phyloP scores from a whole-genome alignment of 129 eudicot genomes.

The Centaurea solstitialis region DNA sequence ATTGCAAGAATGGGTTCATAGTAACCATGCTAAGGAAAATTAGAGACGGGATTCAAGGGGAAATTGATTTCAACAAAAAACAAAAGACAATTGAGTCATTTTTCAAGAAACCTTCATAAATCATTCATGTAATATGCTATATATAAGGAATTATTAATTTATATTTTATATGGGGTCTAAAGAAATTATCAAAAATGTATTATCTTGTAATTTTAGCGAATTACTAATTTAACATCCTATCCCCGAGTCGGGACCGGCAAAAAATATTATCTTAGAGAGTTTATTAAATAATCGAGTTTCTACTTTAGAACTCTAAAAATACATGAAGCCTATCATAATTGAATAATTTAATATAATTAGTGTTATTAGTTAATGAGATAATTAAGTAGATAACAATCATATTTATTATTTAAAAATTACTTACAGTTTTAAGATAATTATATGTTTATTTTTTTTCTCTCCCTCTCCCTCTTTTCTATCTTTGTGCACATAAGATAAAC shows the following conservation, averaged over 20 bases:
- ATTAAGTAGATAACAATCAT: too few relatives aligned
- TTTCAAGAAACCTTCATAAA: not conserved
- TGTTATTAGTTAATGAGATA: too few relatives aligned
- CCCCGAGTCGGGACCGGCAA: conserved; percentile 37
- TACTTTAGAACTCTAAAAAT: too few relatives aligned
- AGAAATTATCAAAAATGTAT: too few relatives aligned
- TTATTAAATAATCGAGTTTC: conserved; percentile 43
- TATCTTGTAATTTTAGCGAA: conserved; percentile 36
- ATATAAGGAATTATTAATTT: not conserved
- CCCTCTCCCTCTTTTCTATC: too few relatives aligned
- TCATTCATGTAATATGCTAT: not conserved
- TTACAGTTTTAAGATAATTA: too few relatives aligned
- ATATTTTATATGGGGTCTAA: not conserved
- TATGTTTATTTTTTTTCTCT: too few relatives aligned
- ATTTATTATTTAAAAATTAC: too few relatives aligned
- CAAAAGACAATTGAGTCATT: conserved; percentile 23
- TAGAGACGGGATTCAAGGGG: conserved; percentile 42
- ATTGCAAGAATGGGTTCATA: too few relatives aligned
- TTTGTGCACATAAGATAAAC: too few relatives aligned
- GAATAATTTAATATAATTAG: too few relatives aligned
- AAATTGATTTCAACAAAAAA: conserved; percentile 41
- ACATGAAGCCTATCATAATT: too few relatives aligned
- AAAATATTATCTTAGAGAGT: conserved; percentile 38
- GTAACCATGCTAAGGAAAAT: conserved; percentile 39
- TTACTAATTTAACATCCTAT: conserved; percentile 34